Evolutionary conservation across 306 rosid species (phyloP).

Genomic region (Albizia julibrissin): DNA sequence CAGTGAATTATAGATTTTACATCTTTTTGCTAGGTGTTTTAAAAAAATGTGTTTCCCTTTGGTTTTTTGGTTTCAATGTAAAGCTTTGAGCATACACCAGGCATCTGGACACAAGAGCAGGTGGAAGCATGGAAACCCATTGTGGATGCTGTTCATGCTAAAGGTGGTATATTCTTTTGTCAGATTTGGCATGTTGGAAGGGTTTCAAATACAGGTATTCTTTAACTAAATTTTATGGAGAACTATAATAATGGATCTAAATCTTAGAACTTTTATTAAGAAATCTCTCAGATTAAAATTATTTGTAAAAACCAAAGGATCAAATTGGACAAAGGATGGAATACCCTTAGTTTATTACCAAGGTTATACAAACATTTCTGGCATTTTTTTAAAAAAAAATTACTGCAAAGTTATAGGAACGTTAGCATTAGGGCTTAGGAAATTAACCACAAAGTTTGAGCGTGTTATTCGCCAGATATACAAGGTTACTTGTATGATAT

Average conservation of each 20-base stretch:
- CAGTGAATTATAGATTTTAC: neutral
- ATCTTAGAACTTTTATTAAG: neutral
- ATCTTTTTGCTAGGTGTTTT: neutral
- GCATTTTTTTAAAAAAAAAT: neutral
- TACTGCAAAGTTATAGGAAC: neutral
- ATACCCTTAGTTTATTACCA: neutral
- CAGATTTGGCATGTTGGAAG: slow-evolving; percentile 2
- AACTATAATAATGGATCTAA: neutral
- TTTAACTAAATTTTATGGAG: neutral
- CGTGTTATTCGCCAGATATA: neutral
- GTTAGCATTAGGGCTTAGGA: neutral
- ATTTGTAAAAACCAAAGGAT: no score
- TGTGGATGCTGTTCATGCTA: slow-evolving; percentile 3
- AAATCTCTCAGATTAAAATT: neutral
- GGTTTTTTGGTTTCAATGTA: neutral
- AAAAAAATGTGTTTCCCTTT: neutral
- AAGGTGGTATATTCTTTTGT: slow-evolving; percentile 5
- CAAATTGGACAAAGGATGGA: no score
- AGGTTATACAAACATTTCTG: neutral
- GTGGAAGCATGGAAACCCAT: slow-evolving; percentile 12
- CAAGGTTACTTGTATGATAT: neutral
- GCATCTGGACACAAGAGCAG: neutral
- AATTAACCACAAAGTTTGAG: neutral
- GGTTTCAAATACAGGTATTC: slow-evolving; percentile 1
- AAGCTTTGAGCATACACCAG: neutral